Conservation (phyloP, 169 alveolate species). For the Cryptosporidium parvum region DNA sequence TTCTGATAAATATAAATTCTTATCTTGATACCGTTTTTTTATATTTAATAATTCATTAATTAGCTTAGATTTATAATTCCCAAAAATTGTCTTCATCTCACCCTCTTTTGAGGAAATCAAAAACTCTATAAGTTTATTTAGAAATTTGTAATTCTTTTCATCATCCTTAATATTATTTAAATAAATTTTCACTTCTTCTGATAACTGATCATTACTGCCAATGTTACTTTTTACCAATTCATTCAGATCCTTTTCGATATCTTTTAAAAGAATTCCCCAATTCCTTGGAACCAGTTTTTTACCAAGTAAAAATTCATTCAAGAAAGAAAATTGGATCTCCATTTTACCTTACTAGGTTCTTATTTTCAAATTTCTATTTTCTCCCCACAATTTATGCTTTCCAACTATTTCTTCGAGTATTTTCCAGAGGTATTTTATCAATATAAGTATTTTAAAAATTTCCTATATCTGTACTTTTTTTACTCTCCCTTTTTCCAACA, state of each 20-base stretch:
- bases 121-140: conserved; percentile 2
- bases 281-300: conserved; percentile 13
- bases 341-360: not conserved
- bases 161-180: not conserved
- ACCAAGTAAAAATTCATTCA: conserved; percentile 12
- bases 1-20: conserved; percentile 17
- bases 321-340: conserved; percentile 37
- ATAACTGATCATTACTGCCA: not conserved
- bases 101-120: conserved; percentile 41
- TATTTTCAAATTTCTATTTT: no score
- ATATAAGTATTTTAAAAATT: no score
- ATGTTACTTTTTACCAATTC: not conserved
- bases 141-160: conserved; percentile 11
- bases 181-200: conserved; percentile 20
- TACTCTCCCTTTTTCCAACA: not conserved
- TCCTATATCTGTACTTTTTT: not conserved
- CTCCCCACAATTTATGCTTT: not conserved
- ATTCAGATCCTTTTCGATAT: not conserved
- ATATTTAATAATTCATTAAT: conserved; percentile 18
- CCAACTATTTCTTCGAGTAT: not conserved
- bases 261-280: conserved; percentile 35
- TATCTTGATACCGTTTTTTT: conserved; percentile 5
- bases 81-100: conserved; percentile 29
- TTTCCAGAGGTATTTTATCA: no score
- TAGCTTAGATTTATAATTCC: conserved; percentile 12